Evolutionary conservation across 129 eudicot species (phyloP), one percentile per base, ranked within the genome.

Genomic region (Rutidosis leptorrhynchoides): DNA sequence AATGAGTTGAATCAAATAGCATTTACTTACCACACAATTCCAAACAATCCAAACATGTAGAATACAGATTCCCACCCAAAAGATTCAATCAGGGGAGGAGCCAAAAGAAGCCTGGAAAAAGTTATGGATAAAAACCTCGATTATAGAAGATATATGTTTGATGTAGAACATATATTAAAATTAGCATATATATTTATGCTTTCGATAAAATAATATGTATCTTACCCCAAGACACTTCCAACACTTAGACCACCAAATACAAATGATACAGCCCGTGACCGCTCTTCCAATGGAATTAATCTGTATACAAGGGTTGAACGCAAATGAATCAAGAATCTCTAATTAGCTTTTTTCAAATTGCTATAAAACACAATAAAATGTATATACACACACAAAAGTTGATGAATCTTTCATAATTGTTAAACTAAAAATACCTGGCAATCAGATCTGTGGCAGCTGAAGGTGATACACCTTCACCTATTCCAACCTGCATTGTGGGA

Each of bases 391-490:
- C n/a, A 24, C n/a, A 46, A 46, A 63, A 37, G 45, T 37, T 37
- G 16, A 10, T 37, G 12, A 10, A 10, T 16, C 45, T 37, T 16
- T 37, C 45, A 37, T 5, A 37, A 2, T 11, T 37, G 5, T 37
- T 10, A 37, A 37, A 37, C 16, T 11, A 10, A 10, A 37, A 11
- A 2, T 85, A 76, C 98, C 96, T 85, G 70, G 99, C 99, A 78
- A 93, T 93, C 79, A 93, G 70, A 77, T 89, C 99, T 1, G 99
- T 93, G 71, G 99, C 99, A 77, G 99, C 99, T 62, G 99, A 82
- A 67, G 99, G 99, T 2, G 99, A 93, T 58, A 93, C 96, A n/a
- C 99, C 99, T 89, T 93, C 99, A 14, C 99, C 99, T 27, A 93
- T 93, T 64, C 99, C 99, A 80, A 93, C 99, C 99, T 93, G 84